Conservation (phyloP, 106 monocot species). For the Dendrobium officinale region DNA sequence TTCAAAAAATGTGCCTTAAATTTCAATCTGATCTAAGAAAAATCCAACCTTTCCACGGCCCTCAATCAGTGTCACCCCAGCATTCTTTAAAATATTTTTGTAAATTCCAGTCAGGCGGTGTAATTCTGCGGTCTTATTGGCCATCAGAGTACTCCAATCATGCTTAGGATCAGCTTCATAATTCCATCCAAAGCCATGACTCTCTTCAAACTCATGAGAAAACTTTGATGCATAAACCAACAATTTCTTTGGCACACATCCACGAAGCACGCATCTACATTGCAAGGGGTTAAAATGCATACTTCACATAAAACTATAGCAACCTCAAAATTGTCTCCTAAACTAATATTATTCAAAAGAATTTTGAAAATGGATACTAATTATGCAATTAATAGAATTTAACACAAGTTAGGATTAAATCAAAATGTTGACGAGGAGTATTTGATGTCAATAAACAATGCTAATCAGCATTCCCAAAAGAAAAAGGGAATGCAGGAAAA, state of each 20-base stretch:
- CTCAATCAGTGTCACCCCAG: conserved; percentile 85
- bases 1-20: background rate
- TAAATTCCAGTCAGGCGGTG: conserved; percentile 87
- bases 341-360: background rate
- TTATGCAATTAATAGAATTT: background rate
- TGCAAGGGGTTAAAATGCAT: background rate
- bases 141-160: conserved; percentile 90
- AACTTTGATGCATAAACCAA: conserved; percentile 93
- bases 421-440: conserved; percentile 1
- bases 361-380: background rate
- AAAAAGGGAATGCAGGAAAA: background rate
- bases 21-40: background rate
- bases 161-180: conserved; percentile 93
- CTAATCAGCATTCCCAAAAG: background rate
- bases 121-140: conserved; percentile 95
- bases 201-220: conserved; percentile 94
- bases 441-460: background rate
- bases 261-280: conserved; percentile 87
- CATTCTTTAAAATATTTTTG: conserved; percentile 78
- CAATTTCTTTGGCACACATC: conserved; percentile 96
- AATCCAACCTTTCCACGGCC: conserved; percentile 88
- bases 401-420: background rate
- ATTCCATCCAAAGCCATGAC: conserved; percentile 94
- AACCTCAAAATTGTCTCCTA: background rate
- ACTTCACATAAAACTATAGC: background rate